Base-by-base conservation (phyloP, 192 early-diverging fungal species). In the Coemansia sp. region DNA sequence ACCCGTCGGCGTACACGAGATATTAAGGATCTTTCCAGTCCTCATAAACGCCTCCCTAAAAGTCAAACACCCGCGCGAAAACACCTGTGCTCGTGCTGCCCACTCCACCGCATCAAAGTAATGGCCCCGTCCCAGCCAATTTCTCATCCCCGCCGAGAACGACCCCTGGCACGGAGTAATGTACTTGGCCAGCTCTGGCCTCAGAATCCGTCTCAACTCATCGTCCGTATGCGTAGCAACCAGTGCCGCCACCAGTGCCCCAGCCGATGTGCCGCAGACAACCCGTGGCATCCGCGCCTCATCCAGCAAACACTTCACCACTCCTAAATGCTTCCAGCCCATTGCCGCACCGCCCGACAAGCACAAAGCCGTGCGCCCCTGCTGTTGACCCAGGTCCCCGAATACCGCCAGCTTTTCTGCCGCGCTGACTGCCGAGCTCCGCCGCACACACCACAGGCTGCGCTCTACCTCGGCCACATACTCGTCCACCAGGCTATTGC, bases 41-140 rank as follows among this genome's bases (percentile, higher is more conserved):
- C 90, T 76, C 65, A 89, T 87, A 79, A 94, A 96, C 0, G 97
- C 97, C 80, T 98, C 97, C 55, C 87, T 69, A 70, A 98, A 98
- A 2, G 97, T 98, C 74, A 94, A 70, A 20, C 90, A 89, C 9
- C 94, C 94, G 64, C 86, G 87, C 12, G 89, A 90, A 40, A 90
- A 78, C 87, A 91, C 89, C 65, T 90, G 88, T 7, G 83, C 81
- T 44, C 92, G 88, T 9, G 81, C 74, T 36, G 88, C 87, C 91
- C 91, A 92, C 27, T 89, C 87, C 41, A 85, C 80, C 10, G 87
- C 77, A 67, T 91, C 89, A 69, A 78, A 86, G 43, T 64, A 76
- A 47, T 71, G 63, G 3, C 84, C 79, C 9, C 69, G 33, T 18
- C n/a, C 42, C 31, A 77, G 24, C 74, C 79, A 78, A n/a, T 71